Base-by-base conservation (phyloP, 2,329 filamentous ascomycete genomes). In the Xylaria sp. region DNA sequence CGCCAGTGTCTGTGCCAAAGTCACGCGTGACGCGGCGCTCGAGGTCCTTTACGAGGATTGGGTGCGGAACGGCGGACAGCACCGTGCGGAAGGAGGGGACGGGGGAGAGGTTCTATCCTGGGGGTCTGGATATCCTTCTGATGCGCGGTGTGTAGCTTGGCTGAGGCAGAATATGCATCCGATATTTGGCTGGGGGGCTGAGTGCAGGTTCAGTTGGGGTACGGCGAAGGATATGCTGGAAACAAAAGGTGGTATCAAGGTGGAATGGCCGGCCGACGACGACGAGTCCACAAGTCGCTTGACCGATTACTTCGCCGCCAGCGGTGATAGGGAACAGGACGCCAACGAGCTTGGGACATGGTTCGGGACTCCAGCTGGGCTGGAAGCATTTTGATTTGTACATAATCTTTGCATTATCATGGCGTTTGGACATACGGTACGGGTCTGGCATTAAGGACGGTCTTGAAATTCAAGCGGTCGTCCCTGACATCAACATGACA, bases 121-220 rank as follows among this genome's bases (percentile, higher is more conserved):
- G 94, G 96, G 96, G 0, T 97, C 93, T 0, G 96, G 96, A 0
- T 99, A 99, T 77, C 96, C 96, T 0, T 93, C 92, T 0, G 96
- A 99, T 79, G 89, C 85, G 22, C 87, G 92, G 69, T 97, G 94
- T 73, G 88, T 91, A 1, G 79, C 81, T 25, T 99, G 96, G 95
- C 78, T 99, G 76, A 92, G 89, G 80, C 82, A 82, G 44, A 96
- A 95, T 71, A 95, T 97, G 90, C 90, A 99, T 76, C 92, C 93
- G 2, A 81, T 98, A 1, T 99, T 98, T 81, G 96, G 96, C 15
- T 99, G 96, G 95, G 94, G 95, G 0, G 87, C 87, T 27, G 94
- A 98, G 80, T 97, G 93, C 77, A 86, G 96, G 4, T 98, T 97
- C 76, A 97, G 94, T 76, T 99, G 96, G 96, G 92, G 92, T 0